Conservation (phyloP, 2,329 filamentous ascomycete species). For the Pseudogymnoascus sp. region DNA sequence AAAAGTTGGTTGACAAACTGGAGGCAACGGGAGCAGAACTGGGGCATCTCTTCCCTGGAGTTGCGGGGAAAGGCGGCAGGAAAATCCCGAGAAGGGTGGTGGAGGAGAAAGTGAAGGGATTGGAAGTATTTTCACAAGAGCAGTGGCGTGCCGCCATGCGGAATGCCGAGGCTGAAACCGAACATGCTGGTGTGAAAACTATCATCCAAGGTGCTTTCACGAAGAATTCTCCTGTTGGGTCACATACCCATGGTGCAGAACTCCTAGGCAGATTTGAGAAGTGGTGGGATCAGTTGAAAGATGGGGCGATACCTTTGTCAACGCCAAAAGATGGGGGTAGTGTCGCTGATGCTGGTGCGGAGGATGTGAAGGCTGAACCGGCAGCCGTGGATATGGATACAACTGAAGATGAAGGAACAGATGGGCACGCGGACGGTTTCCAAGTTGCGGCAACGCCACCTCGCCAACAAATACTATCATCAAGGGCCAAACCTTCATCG, state of each 20-base stretch:
- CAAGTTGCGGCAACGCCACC: constrained; percentile 28
- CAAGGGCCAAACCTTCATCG: neutral
- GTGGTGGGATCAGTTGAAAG: constrained; percentile 27
- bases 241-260: neutral
- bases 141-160: constrained; percentile 19
- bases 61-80: constrained; percentile 30
- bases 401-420: constrained; percentile 1
- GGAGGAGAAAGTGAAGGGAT: constrained; percentile 36
- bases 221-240: neutral
- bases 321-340: neutral
- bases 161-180: neutral
- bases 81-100: constrained; percentile 33
- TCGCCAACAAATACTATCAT: constrained; percentile 13
- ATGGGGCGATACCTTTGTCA: constrained; percentile 18
- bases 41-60: constrained; percentile 43
- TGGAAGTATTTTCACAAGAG: constrained; percentile 39
- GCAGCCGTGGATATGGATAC: constrained; percentile 2
- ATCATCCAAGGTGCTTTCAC: neutral
- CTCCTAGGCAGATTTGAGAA: constrained; percentile 9
- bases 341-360: neutral
- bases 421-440: constrained; percentile 25
- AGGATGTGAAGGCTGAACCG: constrained; percentile 9
- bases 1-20: constrained; percentile 46
- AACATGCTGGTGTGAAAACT: neutral
- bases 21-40: constrained; percentile 46